Evolutionary conservation across 352 stramenopile species (phyloP).

Genomic region (Phytophthora fragariae): DNA sequence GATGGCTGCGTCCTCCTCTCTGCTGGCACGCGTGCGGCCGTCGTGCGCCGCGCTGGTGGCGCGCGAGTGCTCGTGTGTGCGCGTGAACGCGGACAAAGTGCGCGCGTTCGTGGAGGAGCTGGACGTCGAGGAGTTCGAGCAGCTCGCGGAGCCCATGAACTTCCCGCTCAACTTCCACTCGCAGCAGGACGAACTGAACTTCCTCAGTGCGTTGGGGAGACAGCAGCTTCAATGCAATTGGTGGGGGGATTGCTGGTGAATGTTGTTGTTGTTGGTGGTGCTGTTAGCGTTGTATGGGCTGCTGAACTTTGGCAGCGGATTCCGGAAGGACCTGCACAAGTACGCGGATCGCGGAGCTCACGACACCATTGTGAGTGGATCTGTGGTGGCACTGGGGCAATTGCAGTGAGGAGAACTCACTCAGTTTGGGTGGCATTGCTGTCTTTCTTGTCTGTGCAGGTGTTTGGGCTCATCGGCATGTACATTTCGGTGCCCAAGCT

Average conservation of each 20-base stretch:
- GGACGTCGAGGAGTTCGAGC: constrained; percentile 58
- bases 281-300: constrained; percentile 64
- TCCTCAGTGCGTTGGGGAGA: constrained; percentile 58
- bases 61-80: constrained; percentile 54
- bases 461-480: constrained; percentile 87
- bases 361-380: constrained; percentile 72
- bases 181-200: constrained; percentile 79
- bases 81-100: constrained; percentile 58
- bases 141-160: constrained; percentile 53
- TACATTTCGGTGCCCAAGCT: constrained; percentile 83
- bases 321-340: constrained; percentile 81
- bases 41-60: constrained; percentile 63
- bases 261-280: background rate
- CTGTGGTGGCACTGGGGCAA: background rate
- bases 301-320: constrained; percentile 86
- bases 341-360: constrained; percentile 69
- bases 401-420: too few species aligned
- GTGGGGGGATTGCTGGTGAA: background rate
- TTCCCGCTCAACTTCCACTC: constrained; percentile 85
- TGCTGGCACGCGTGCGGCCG: constrained; percentile 59
- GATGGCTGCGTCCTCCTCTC: background rate
- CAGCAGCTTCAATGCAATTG: background rate
- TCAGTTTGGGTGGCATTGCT: background rate
- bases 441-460: constrained; percentile 31
- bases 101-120: constrained; percentile 57